Base-by-base conservation (phyloP, 345 rosid species). In the Physaria fendleri region DNA sequence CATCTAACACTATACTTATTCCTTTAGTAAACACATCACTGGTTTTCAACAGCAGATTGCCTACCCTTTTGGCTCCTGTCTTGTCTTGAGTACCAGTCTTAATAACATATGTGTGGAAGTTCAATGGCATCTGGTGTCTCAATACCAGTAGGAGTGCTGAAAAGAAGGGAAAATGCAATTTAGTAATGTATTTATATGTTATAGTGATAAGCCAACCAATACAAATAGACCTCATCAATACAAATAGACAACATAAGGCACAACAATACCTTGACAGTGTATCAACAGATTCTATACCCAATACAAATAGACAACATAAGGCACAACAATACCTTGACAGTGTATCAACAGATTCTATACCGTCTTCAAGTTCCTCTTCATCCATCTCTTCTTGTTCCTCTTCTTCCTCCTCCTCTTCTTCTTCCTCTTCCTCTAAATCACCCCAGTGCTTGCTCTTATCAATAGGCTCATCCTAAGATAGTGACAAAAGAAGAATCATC, bases 361-460 rank as follows among this genome's bases (percentile, higher is more conserved):
- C 99, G 60, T 81, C 96, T 64, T 87, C 92, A 42, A 90, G 46
- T 52, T 94, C 97, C 66, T 87, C 99, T 69, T 90, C 97, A 60
- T 90, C 99, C 56, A 83, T 78, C 76, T 76, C 68, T 65, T 90
- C 96, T 32, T 90, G 96, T 55, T 70, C 83, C 38, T 82, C 85
- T 53, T 88, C 92, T 22, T 82, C 92, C 43, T 93, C 94, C 16
- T 81, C 82, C 22, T 82, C 85, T 21, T 71, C 75, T 50, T 71
- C 75, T 55, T 83, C 95, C 62, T 86, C 96, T 68, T 94, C 99
- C 80, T 94, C 99, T 78, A 94, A 76, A 76, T 94, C 99, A 79
- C 97, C 99, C 99, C 99, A 94, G 68, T 94, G 99, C 77, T 85
- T 94, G 10, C 83, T 81, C 76, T 94, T 94, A 66, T 94, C 99